Evolutionary conservation across 1,139 yeast species (phyloP), one percentile per base, ranked within the genome.

Genomic region (Geotrichum candidum): DNA sequence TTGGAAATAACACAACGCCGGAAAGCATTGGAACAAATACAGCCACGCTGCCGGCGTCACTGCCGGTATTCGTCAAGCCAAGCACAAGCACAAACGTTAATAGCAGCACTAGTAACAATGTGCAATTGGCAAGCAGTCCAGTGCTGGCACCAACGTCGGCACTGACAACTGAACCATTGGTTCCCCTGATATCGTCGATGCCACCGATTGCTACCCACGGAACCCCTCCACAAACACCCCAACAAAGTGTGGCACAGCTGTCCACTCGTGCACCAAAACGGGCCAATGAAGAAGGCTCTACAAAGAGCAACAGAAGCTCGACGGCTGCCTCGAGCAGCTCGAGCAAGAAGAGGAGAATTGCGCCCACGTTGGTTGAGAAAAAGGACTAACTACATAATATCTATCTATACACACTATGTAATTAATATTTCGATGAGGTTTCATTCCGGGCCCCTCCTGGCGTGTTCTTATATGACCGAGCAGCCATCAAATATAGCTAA

Each of bases 311-410:
- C 53, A 29, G 55, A 38, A 27, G 7, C 27, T n/a, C 53, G 29
- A 22, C 53, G 29, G 31, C 53, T 29, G 41, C 53, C 25, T 11
- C 57, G n/a, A 23, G 18, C 15, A 46, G 9, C 18, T 60, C 65
- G 38, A 77, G 76, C 65, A 76, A 78, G 61, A 80, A 80, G 67
- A 76, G 81, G 60, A 71, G 84, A 61, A 73, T 82, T 3, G 75
- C 78, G 0, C 84, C 85, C 7, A 80, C 81, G 2, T 68, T 80
- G 55, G 71, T 81, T 1, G 62, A 60, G 27, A 57, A 60, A 27
- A 52, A 31, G 13, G 41, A 57, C 23, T 54, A 56, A 52, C 23
- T 38, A 7, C 27, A 52, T 27, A 9, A 22, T 50, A 29, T 50
- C n/a, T 50, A 15, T 56, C 27, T 56, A 38, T 41, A 23, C 31